Evolutionary conservation across 306 rosid species (phyloP), one percentile per base, ranked within the genome.

Genomic region (Medicago ruthenica): DNA sequence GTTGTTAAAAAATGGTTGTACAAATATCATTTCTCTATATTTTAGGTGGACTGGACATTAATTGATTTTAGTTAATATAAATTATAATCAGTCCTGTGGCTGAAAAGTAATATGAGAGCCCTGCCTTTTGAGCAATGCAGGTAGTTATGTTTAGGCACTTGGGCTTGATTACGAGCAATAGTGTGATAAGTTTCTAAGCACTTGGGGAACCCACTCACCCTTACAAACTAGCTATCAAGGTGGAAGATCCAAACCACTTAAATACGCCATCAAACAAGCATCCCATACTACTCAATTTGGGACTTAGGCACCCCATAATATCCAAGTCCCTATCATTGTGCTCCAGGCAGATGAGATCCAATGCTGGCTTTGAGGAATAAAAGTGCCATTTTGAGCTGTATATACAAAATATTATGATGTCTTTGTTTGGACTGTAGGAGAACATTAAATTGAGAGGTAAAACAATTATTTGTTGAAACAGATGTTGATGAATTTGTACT

Each of bases 131-230:
- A 13, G 36, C 21, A 31, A 68, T 68, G 47, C 37, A 44, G 57
- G 62, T 21, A 12, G 48, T 6, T 22, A 55, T 59, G 40, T n/a
- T 75, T 50, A 20, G 51, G 51, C 51, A 45, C 51, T 1, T 13
- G 13, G 41, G 79, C 31, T 50, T 75, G 65, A 63, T 64, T 75
- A 45, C 37, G 12, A 50, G 39, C 41, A 36, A 75, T 75, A 45
- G 16, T 4, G 51, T 45, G 16, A 45, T 13, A 44, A 44, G 50
- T 44, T 12, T 13, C 51, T 45, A 45, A 12, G 14, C 7, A 45
- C 51, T 12, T 12, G 7, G 48, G 5, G 48, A 12, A 45, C 31
- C 31, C 31, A 34, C 51, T 6, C 51, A 13, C 51, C 16, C 51
- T 13, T 12, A 45, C 13, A 12, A 12, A 15, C 51, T 44, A 45